Base-by-base conservation (phyloP, 1,139 yeast genomes). In the Debaryomycetaceae sp. region DNA sequence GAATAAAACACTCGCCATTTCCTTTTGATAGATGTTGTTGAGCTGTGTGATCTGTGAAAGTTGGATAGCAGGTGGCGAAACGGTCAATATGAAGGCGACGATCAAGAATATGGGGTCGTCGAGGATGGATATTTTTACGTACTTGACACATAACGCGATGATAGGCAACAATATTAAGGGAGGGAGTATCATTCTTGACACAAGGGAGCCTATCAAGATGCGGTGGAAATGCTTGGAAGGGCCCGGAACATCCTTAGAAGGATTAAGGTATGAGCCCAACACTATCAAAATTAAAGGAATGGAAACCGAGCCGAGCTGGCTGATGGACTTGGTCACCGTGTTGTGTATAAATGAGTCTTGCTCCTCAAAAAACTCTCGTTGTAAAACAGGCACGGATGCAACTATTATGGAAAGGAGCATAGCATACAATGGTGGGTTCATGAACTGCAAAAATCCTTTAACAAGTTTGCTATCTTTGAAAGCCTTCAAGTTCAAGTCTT, bases 351-450 rank as follows among this genome's bases (percentile, higher is more conserved):
- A 89, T 2, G 63, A 49, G 4, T 55, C 55, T 11, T 57, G 63
- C 17, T 63, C 55, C 39, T 77, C 79, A 61, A 84, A 91, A 47
- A 91, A 77, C 41, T 77, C 73, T 36, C 71, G 65, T 54, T 87
- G 87, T 22, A 91, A 58, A 2, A 73, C 67, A 3, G 95, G 88
- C 14, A 87, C 71, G 1, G 94, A 79, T 1, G 98, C 98, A 40
- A 92, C 91, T 18, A 87, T 47, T 15, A 92, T 81, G 7, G 97
- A 83, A 1, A 83, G 63, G 18, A 87, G 61, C 98, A 92, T 92
- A 9, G 98, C 83, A 73, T 89, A 92, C 46, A 92, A 70, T 7
- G 98, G 98, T 8, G 98, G 97, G 61, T 92, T 92, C 95, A 92
- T 88, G 52, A 81, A 81, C 29, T 60, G 53, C 41, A 73, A 48